phyloP scores from a whole-genome alignment of 1,139 yeast species.

The Yamadazyma atmosphaerica region DNA sequence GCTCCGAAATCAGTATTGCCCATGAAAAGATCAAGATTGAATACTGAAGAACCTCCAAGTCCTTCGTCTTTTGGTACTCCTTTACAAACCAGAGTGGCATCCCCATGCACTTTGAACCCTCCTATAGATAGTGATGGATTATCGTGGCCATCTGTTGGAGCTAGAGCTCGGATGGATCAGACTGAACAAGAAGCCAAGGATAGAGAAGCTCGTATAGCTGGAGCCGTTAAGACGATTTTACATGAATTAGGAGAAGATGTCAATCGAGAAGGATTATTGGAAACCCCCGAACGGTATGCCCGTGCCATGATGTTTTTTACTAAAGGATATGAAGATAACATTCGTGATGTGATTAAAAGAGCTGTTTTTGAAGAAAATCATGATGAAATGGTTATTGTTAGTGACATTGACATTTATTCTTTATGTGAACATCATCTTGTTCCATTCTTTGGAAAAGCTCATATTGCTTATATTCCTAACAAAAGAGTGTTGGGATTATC shows the following conservation, averaged over 20 bases:
- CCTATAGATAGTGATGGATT: constrained; percentile 89
- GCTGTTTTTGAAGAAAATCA: constrained; percentile 98
- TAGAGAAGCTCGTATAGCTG: constrained; percentile 76
- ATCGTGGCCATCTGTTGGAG: constrained; percentile 94
- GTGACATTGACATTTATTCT: constrained; percentile 90
- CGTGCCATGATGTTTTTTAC: constrained; percentile 95
- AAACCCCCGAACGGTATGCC: constrained; percentile 96
- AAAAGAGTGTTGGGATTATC: constrained; percentile 92
- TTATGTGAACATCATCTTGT: constrained; percentile 97
- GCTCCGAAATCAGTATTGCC: constrained; percentile 27
- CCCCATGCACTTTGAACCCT: constrained; percentile 80
- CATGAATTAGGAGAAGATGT: constrained; percentile 91
- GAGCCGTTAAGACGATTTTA: constrained; percentile 79
- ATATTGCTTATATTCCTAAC: constrained; percentile 94
- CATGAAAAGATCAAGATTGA: constrained; percentile 24
- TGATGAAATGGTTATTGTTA: constrained; percentile 97
- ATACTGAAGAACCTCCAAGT: constrained; percentile 7
- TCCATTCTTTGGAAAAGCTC: constrained; percentile 95
- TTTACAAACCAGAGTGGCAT: constrained; percentile 73
- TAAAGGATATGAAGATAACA: constrained; percentile 93
- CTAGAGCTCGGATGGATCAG: constrained; percentile 70
- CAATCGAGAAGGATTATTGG: constrained; percentile 82
- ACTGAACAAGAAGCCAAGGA: constrained; percentile 58
- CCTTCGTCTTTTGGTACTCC: constrained; percentile 36
- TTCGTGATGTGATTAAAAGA: constrained; percentile 84